Base-by-base conservation (phyloP, 306 rosid species). In the Delonix regia region DNA sequence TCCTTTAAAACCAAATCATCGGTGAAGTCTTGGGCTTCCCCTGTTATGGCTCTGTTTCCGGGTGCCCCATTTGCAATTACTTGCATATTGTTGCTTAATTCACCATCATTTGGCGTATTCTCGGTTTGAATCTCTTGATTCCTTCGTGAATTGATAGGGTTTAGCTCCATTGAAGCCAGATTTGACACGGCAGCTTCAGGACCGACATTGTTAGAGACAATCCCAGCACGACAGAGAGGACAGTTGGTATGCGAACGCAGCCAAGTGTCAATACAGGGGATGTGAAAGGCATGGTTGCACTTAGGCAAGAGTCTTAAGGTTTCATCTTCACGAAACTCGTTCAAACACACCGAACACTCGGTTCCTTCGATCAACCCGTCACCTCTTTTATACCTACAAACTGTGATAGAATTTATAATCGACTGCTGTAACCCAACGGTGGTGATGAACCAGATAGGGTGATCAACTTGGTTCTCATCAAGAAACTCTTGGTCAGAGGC, bases 341-440 rank as follows among this genome's bases (percentile, higher is more conserved):
- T 90, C 81, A 92, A 80, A 76, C 97, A 92, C 49, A 92, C 93
- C 0, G 95, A 88, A 71, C 97, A 90, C 33, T 90, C 93, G 0
- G 91, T 85, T 28, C 93, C 97, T 87, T 92, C 95, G 9, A 90
- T 80, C 82, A 92, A 73, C 0, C 97, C 95, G 15, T 92, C 95
- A 24, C 78, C 75, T 14, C 76, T 87, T 64, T 53, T 84, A 76
- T 87, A 92, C 85, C 55, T 90, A 19, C 85, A 89, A 0, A 90
- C 86, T 0, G 93, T 44, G 9, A 92, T 92, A 16, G 95, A 87
- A 39, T 90, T 92, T 57, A 92, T 90, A 19, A 90, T 53, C 1
- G 94, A 86, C 39, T 90, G 97, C 24, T 88, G 94, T 41, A 92
- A 76, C 55, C 97, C 94, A 59, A 73, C 77, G 0, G 93, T 87